Percentiles rank a stretch among this genome's conserved stretches.
Evolutionary conservation across 257 asterid species (phyloP).

Genomic region (Ilex asprella): DNA sequence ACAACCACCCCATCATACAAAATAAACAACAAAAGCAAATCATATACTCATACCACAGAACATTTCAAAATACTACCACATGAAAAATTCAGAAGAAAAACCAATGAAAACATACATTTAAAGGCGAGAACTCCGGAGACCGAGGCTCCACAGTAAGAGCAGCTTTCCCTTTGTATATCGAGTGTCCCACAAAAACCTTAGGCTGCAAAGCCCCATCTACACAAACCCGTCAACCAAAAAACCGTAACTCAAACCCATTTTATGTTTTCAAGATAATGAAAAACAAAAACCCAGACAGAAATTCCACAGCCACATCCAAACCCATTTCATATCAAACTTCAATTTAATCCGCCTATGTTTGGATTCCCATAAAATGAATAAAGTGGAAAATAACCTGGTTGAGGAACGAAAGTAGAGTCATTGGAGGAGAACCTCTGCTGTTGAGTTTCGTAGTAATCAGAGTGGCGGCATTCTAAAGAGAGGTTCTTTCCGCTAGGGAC

Average conservation of each 20-base stretch:
- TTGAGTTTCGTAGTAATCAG: slow-evolving; percentile 51
- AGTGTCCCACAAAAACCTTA: slow-evolving; percentile 74
- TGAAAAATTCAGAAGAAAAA: neutral
- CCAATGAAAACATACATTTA: slow-evolving; percentile 46
- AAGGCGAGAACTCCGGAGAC: slow-evolving; percentile 76
- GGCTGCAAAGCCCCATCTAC: slow-evolving; percentile 44
- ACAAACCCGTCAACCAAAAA: neutral
- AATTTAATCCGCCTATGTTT: neutral
- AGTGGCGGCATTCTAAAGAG: slow-evolving; percentile 37
- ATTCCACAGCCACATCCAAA: neutral
- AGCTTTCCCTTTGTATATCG: slow-evolving; percentile 92
- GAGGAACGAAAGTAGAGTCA: slow-evolving; percentile 29
- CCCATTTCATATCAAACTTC: slow-evolving; percentile 3
- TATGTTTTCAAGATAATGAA: neutral
- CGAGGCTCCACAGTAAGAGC: slow-evolving; percentile 81
- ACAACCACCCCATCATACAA: slow-evolving; percentile 11
- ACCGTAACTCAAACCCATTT: neutral
- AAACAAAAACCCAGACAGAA: neutral
- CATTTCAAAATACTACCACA: neutral
- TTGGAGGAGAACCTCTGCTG: slow-evolving; percentile 34
- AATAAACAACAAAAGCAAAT: neutral
- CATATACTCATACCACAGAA: neutral
- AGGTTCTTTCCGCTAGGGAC: slow-evolving; percentile 3
- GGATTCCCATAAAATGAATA: neutral
- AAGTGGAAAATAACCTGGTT: slow-evolving; percentile 36